Evolutionary conservation across 768 basidiomycete species (phyloP).

Genomic region (Tephrocybe rancida): DNA sequence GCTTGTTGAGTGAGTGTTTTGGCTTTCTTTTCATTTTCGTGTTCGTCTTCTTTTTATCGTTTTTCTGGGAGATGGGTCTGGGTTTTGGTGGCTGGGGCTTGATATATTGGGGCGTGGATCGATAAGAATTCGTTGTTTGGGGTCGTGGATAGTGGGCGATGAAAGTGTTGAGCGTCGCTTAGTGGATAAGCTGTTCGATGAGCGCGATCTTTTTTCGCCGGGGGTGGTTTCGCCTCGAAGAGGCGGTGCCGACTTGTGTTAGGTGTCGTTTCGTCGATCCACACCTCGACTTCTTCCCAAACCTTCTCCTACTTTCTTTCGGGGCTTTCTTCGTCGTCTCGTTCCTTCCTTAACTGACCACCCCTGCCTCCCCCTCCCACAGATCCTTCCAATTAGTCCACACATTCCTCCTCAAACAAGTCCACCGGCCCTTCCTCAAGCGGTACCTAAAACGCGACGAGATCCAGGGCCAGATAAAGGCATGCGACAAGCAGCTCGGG

Average conservation of each 20-base stretch:
- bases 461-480: constrained; percentile 52
- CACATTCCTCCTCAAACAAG: constrained; percentile 58
- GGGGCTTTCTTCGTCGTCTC: neutral
- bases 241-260: too few relatives aligned
- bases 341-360: neutral
- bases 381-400: constrained; percentile 48
- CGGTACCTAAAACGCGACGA: constrained; percentile 78
- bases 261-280: too few relatives aligned
- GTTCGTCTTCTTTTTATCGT: too few relatives aligned
- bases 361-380: neutral
- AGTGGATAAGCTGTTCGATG: too few relatives aligned
- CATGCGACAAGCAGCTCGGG: constrained; percentile 53
- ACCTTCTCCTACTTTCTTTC: neutral
- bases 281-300: neutral
- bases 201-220: too few relatives aligned
- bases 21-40: neutral
- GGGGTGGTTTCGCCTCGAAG: too few relatives aligned
- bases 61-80: too few relatives aligned
- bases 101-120: too few relatives aligned
- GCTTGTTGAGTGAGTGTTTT: constrained; percentile 48
- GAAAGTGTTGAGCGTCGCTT: too few relatives aligned
- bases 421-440: constrained; percentile 72
- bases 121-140: too few relatives aligned
- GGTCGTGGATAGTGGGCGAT: too few relatives aligned
- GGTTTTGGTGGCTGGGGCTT: too few relatives aligned